Base-by-base conservation (phyloP, 768 basidiomycete genomes). In the Mycena indigotica region DNA sequence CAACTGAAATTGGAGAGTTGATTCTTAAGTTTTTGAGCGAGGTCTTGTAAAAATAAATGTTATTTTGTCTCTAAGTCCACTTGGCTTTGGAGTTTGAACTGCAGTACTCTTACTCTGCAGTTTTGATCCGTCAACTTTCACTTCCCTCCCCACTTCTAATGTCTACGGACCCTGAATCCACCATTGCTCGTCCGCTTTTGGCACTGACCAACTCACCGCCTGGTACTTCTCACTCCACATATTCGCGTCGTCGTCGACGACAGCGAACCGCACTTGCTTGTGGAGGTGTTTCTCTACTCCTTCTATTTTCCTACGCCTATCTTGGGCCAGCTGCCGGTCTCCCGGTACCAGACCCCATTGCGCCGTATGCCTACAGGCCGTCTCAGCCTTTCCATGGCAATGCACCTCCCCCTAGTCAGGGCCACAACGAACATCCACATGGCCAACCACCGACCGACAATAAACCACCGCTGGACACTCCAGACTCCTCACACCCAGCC, bases 21-120 rank as follows among this genome's bases (percentile, higher is more conserved):
- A 75, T 77, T 15, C 39, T 68, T 26, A 49, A 63, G 19, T 78
- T 78, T 54, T 66, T 78, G 39, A 46, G 57, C 32, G 25, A 29
- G 3, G 57, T 62, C 4, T 52, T 62, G 12, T 39, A 39, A 21
- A 17, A 52, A 21, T 24, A 28, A 32, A 38, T 13, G 19, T 10
- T n/a, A n/a, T n/a, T n/a, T n/a, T n/a, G n/a, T n/a, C n/a, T n/a
- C n/a, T n/a, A n/a, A n/a, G n/a, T n/a, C n/a, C n/a, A n/a, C n/a
- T n/a, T n/a, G n/a, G n/a, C n/a, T n/a, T n/a, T n/a, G n/a, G n/a
- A n/a, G n/a, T n/a, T n/a, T n/a, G n/a, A n/a, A n/a, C n/a, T n/a
- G n/a, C n/a, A n/a, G n/a, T n/a, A n/a, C n/a, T n/a, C n/a, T n/a
- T n/a, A n/a, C n/a, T n/a, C n/a, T n/a, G n/a, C n/a, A 38, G 35